Percentiles rank a stretch among this genome's conserved stretches.
Conservation (phyloP, 352 stramenopile genomes). For the Pythium grandisporangium region DNA sequence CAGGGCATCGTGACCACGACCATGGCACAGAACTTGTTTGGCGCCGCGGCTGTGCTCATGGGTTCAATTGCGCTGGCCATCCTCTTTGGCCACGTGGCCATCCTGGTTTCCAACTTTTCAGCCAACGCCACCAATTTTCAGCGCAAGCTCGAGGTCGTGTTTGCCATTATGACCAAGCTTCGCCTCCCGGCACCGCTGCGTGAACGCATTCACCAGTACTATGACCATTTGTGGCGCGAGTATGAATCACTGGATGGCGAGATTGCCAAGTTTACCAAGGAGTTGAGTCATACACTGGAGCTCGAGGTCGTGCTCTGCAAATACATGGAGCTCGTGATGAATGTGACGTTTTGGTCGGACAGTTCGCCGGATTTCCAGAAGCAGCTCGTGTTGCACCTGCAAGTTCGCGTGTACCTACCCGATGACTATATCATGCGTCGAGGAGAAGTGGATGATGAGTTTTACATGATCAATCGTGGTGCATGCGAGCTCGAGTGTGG, state of each 20-base stretch:
- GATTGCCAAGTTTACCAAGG: constrained; percentile 37
- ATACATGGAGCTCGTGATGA: constrained; percentile 58
- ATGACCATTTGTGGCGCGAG: constrained; percentile 52
- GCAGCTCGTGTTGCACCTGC: constrained; percentile 40
- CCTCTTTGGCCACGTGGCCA: constrained; percentile 49
- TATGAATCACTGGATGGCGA: constrained; percentile 56
- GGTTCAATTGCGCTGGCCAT: constrained; percentile 48
- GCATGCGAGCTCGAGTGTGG: constrained; percentile 29
- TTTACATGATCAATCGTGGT: constrained; percentile 65
- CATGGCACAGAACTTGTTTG: constrained; percentile 26
- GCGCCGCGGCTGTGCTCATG: constrained; percentile 25
- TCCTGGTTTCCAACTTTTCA: constrained; percentile 52
- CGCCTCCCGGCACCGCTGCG: constrained; percentile 30
- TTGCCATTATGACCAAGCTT: constrained; percentile 43
- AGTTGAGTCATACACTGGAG: constrained; percentile 37
- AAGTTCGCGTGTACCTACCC: constrained; percentile 56
- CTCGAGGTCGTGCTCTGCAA: constrained; percentile 64
- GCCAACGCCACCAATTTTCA: constrained; percentile 38
- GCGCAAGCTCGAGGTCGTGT: constrained; percentile 55
- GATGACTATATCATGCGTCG: constrained; percentile 66
- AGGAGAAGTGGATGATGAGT: constrained; percentile 45
- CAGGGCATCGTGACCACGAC: constrained; percentile 22
- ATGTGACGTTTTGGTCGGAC: constrained; percentile 46
- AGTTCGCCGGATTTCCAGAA: constrained; percentile 55
- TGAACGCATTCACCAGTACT: constrained; percentile 55